A percentile compares a stretch with the other conserved stretches of the same genome.
Conservation (phyloP, 331 rosid species). For the Malus hybrid region DNA sequence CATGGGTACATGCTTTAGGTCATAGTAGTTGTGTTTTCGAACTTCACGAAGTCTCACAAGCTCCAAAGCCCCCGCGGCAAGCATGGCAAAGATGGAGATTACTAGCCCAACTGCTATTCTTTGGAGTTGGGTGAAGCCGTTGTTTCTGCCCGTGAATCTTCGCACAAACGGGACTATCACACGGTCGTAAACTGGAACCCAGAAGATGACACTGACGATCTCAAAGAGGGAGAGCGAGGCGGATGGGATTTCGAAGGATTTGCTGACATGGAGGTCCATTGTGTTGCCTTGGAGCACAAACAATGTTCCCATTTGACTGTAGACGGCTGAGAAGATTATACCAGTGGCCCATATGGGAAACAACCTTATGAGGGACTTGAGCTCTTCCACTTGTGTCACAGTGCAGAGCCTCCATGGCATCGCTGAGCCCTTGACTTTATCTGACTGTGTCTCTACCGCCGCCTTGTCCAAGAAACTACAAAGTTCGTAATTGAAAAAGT, state of each 20-base stretch:
- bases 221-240: constrained; percentile 12
- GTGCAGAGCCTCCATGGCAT: constrained; percentile 4
- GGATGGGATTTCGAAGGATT: constrained; percentile 3
- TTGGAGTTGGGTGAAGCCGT: constrained; percentile 17
- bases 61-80: constrained; percentile 6
- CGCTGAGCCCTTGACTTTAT: background rate
- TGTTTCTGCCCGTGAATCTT: constrained; percentile 2
- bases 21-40: background rate
- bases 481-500: background rate
- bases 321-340: constrained; percentile 11
- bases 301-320: constrained; percentile 10
- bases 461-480: constrained; percentile 4
- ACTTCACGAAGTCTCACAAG: constrained; percentile 7
- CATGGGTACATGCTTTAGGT: constrained; percentile 6
- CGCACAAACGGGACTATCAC: background rate
- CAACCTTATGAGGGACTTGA: constrained; percentile 4
- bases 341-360: constrained; percentile 12
- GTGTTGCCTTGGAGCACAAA: constrained; percentile 14
- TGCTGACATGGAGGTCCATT: constrained; percentile 3
- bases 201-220: constrained; percentile 12
- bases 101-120: constrained; percentile 6
- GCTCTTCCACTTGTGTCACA: constrained; percentile 15
- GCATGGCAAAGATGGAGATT: constrained; percentile 3
- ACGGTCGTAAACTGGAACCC: constrained; percentile 7
- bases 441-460: background rate